Base-by-base conservation (phyloP, 192 early-diverging fungal species). In the Linnemannia hyalina region DNA sequence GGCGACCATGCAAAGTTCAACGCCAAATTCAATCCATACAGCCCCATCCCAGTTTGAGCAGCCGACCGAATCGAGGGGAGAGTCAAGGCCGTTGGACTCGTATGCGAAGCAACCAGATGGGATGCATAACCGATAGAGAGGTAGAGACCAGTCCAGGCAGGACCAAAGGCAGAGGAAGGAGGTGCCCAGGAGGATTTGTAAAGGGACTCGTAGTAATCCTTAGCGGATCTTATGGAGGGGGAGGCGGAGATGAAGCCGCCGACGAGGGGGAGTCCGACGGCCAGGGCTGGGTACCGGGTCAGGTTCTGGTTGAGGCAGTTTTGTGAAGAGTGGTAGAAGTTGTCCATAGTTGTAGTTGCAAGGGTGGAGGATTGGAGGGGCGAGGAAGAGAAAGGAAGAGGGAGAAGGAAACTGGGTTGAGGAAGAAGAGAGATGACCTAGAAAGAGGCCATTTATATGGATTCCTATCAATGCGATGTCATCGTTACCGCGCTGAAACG, bases 1-100 rank as follows among this genome's bases (percentile, higher is more conserved):
- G 83, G 84, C 6, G 79, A 75, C 84, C 84, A 86, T 3, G 84
- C 78, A 78, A 81, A 86, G 84, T 77, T 86, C 70, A 86, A 52
- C 4, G 57, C 29, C 84, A 86, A 49, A 63, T 81, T 86, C 38
- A 77, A 6, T 23, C 78, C 79, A 40, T 86, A 86, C 63, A 86
- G 26, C 9, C 74, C 70, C 35, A 86, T 42, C 4, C 79, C 83
- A 35, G 83, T 86, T 20, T 74, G 41, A 29, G 83, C 83, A 42
- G 65, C 6, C 1, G 63, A 52, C 18, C 71, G 78, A 32, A 75
- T 77, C 40, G 71, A 46, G 16, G 78, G 78, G 0, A 41, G 54
- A 18, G 55, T 80, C 44, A 65, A 32, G 3, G 29, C 60, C 65
- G 69, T 70, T 15, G 75, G 78, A 55, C 80, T 76, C 15, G 79